Evolutionary conservation across 306 rosid genomes (phyloP), one percentile per base, ranked within the genome.

Genomic region (Boehmeria nivea): DNA sequence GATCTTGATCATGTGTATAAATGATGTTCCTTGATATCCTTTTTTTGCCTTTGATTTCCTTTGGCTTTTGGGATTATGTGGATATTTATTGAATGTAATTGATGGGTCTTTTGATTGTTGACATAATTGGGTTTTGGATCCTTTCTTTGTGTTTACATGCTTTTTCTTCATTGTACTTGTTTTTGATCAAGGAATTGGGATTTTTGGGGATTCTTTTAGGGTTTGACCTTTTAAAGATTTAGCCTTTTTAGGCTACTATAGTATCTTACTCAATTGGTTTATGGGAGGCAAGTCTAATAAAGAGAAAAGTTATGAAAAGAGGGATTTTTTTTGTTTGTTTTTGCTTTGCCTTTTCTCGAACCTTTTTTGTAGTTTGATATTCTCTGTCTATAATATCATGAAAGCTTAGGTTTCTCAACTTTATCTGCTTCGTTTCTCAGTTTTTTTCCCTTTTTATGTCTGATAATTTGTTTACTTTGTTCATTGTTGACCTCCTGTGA

Each of bases 1-100:
- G 86, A 77, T 80, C 90, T 69, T 40, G 76, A n/a, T 57, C n/a
- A n/a, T n/a, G 69, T 6, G 28, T 19, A 36, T 16, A 44, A 11
- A 36, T 42, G 20, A 53, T 60, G 59, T n/a, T 47, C 60, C 16
- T 43, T 12, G 57, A 60, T 59, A 55, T 36, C 53, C 27, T 50
- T 28, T n/a, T n/a, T 15, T 16, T 17, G 53, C 42, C 69, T 40
- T 49, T 61, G 58, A 21, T 40, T 25, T 50, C 18, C 12, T 0
- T 10, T 33, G 5, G 19, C 19, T 37, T 37, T 6, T 38, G 49
- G 19, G 20, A 46, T 44, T 18, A 11, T 27, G 34, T 9, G n/a
- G 42, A 57, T 48, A 49, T 17, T 59, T 12, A 45, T n/a, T n/a
- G 3, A 54, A 54, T 54, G 45, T 36, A 33, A 54, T 15, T 45